Conservation (phyloP, 2,329 filamentous ascomycete species). For the Sporothrix euskadiensis region DNA sequence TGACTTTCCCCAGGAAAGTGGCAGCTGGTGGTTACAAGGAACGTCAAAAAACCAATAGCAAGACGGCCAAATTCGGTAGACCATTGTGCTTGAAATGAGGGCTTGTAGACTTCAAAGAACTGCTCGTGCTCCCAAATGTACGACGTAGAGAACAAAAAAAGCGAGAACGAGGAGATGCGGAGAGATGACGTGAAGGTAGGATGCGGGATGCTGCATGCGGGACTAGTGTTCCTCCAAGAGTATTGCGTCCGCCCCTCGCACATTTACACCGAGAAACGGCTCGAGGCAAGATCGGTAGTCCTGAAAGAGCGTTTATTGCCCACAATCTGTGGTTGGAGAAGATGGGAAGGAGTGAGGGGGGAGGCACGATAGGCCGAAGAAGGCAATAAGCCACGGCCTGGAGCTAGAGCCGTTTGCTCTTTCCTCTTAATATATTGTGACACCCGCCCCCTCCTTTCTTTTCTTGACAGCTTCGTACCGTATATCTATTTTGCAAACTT, state of each 20-base stretch:
- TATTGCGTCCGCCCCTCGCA: neutral
- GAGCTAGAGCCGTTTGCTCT: neutral
- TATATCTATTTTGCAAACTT: neutral
- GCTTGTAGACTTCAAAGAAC: neutral
- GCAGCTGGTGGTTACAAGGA: neutral
- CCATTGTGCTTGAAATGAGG: neutral
- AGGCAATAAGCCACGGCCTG: neutral
- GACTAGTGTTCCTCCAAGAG: neutral
- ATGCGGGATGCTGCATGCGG: constrained; percentile 8
- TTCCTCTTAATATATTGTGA: neutral
- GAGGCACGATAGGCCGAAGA: constrained; percentile 12
- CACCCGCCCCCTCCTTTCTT: neutral
- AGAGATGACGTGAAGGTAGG: neutral
- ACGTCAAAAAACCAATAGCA: neutral
- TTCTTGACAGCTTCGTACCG: neutral
- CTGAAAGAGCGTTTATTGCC: neutral
- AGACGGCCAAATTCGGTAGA: neutral
- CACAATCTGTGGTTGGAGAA: neutral
- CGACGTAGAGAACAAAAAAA: neutral
- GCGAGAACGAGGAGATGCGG: neutral
- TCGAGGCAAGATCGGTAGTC: constrained; percentile 8
- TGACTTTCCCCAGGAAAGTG: neutral
- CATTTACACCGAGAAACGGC: neutral
- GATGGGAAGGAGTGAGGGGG: constrained; percentile 4
- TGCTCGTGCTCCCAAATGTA: neutral